These are phyloP conservation scores for Ganoderma lingzhi DNA, from an alignment of 1,284 basidiomycete genomes.

Conservation along the genomic window DNA sequence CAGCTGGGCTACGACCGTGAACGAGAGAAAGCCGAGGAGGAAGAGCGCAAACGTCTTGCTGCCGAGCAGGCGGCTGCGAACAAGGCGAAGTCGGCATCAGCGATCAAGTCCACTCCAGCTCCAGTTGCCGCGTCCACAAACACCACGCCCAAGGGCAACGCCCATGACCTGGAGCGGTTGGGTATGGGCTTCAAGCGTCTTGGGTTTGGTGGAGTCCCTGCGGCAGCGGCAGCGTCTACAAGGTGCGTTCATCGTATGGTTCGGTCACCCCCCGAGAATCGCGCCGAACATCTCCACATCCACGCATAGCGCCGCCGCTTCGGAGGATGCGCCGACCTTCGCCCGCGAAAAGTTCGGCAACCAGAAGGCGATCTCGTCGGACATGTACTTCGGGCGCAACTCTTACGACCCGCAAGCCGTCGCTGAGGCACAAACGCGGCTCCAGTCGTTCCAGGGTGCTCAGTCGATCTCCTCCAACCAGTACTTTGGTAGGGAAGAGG, in stretches of 20 bases:
- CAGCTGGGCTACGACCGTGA: conserved; percentile 90
- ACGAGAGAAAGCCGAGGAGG: conserved; percentile 74
- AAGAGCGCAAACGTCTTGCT: conserved; percentile 67
- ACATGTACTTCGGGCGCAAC: conserved; percentile 96
- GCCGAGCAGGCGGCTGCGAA: conserved; percentile 52
- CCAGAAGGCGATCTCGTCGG: conserved; percentile 96
- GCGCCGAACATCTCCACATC: conserved; percentile 1
- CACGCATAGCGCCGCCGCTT: conserved; percentile 37
- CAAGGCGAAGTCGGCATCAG: conserved; percentile 37
- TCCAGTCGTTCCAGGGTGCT: conserved; percentile 91
- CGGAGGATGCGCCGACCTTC: conserved; percentile 76
- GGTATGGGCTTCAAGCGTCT: conserved; percentile 87
- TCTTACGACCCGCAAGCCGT: conserved; percentile 82
- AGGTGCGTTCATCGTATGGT: conserved; percentile 49
- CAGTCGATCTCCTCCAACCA: conserved; percentile 95
- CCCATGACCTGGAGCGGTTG: conserved; percentile 66
- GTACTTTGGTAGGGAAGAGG: conserved; percentile 95
- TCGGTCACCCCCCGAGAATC: conserved; percentile 28
- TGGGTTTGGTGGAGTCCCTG: conserved; percentile 85
- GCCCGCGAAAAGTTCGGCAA: conserved; percentile 92
- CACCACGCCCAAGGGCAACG: conserved; percentile 45
- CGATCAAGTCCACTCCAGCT: conserved; percentile 35
- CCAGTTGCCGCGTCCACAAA: conserved; percentile 23
- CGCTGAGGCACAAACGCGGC: conserved; percentile 82
- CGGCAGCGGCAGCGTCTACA: conserved; percentile 55